A percentile compares a stretch with the other conserved stretches of the same genome.
phyloP scores from a whole-genome alignment of 2,329 filamentous ascomycete species.

The Neoscytalidium dimidiatum region DNA sequence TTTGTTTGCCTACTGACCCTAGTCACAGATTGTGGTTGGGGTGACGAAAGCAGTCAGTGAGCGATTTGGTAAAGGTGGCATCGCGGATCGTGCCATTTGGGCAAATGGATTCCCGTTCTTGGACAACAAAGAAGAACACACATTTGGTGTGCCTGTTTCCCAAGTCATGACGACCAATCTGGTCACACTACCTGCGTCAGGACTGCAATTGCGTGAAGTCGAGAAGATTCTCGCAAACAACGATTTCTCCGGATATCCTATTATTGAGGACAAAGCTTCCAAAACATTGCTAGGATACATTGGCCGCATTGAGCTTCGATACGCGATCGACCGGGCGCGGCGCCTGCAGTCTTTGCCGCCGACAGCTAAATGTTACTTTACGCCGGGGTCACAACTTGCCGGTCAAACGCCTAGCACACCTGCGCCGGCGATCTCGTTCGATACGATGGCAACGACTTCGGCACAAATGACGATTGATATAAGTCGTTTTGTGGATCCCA shows the following conservation, averaged over 20 bases:
- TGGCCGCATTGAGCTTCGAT: slow-evolving; percentile 85
- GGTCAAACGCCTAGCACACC: slow-evolving; percentile 30
- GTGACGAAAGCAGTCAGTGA: slow-evolving; percentile 93
- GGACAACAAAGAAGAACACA: slow-evolving; percentile 96
- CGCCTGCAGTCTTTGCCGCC: slow-evolving; percentile 67
- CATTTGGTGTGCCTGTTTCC: slow-evolving; percentile 91
- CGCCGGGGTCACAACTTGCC: slow-evolving; percentile 43
- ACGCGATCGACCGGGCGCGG: slow-evolving; percentile 80
- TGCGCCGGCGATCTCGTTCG: slow-evolving; percentile 54
- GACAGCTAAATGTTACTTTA: slow-evolving; percentile 73
- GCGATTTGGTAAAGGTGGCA: slow-evolving; percentile 90
- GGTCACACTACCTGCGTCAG: slow-evolving; percentile 71
- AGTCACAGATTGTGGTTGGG: slow-evolving; percentile 77
- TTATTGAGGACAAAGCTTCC: slow-evolving; percentile 72
- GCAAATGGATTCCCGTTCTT: slow-evolving; percentile 97
- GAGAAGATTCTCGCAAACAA: slow-evolving; percentile 76
- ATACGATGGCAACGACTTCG: slow-evolving; percentile 59
- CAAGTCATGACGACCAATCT: slow-evolving; percentile 82
- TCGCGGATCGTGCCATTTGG: slow-evolving; percentile 98
- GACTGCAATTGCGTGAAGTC: slow-evolving; percentile 73
- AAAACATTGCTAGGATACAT: slow-evolving; percentile 87
- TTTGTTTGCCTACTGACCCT: background rate
- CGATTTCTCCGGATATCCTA: slow-evolving; percentile 88
- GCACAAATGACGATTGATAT: slow-evolving; percentile 71
- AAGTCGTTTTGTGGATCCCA: slow-evolving; percentile 82